Evolutionary conservation across 192 early-diverging fungal species (phyloP), one percentile per base, ranked within the genome.

Genomic region (Obelidium mucronatum): DNA sequence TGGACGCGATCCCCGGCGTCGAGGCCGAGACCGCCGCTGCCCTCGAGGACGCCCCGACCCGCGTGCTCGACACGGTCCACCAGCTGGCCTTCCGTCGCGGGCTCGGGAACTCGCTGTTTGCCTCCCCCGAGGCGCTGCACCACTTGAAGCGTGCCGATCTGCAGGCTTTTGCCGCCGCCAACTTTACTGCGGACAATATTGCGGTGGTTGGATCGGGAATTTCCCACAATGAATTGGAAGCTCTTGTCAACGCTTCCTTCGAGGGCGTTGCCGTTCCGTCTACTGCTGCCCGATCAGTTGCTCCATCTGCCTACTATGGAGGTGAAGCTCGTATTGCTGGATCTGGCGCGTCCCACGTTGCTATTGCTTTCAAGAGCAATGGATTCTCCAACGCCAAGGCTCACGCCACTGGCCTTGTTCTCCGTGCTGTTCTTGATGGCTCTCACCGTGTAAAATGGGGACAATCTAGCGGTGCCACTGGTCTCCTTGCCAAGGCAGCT

Each of bases 51-150:
- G 87, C 93, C 17, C 87, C 84, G 66, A 85, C 92, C 34, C 74
- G 87, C 24, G 90, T 91, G 31, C 68, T 94, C 36, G 94, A 97
- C 70, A 88, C 89, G 36, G 86, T 94, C 73, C 96, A 99, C 84
- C 88, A 88, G 76, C 91, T 91, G 39, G 97, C 96, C 37, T 99
- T 97, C 91, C 93, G 95, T 78, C 81, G 80, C 74, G 97, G 97
- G 17, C 91, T 99, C 75, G 97, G 97, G 61, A 96, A 97, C 93
- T 91, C 95, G 53, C 86, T 99, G 51, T 97, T 92, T 83, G 94
- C 94, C 37, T 81, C 87, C 66, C 75, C 88, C 26, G 86, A 85
- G 33, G 75, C 84, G 69, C 79, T 90, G 69, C 85, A 91, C 22
- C 80, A 89, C 59, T 70, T 85, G 26, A 91, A 84, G 51, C 87